These are phyloP conservation scores for Diaporthe citrichinensis DNA, from an alignment of 2,329 filamentous ascomycete genomes.

Conservation along the genomic window DNA sequence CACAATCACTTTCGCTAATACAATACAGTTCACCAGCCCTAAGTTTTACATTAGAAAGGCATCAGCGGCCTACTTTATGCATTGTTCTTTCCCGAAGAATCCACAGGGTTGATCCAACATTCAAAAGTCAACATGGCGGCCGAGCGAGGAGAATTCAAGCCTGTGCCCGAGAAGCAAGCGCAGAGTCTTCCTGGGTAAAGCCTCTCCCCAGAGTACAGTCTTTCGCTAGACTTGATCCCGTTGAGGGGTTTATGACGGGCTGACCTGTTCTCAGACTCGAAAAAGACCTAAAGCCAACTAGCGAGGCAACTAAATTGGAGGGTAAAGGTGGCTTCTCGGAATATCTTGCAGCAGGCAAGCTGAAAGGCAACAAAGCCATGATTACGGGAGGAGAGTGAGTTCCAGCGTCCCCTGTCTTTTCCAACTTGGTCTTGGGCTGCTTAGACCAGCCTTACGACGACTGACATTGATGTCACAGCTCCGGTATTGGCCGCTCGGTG, in stretches of 20 bases:
- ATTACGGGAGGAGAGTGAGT: conserved; percentile 71
- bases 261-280: conserved; percentile 49
- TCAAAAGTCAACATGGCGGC: background rate
- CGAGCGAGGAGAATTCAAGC: conserved; percentile 51
- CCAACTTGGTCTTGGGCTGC: background rate
- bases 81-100: too few relatives aligned
- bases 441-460: background rate
- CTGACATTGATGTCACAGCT: conserved; percentile 50
- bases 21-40: background rate
- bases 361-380: conserved; percentile 64
- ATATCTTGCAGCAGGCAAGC: conserved; percentile 61
- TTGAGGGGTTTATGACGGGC: background rate
- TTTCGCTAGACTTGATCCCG: background rate
- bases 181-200: conserved; percentile 12
- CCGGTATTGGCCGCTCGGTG: conserved; percentile 68
- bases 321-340: conserved; percentile 55
- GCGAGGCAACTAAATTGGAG: conserved; percentile 57
- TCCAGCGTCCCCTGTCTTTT: background rate
- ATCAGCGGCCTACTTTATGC: too few relatives aligned
- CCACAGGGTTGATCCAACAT: background rate
- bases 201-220: fast-evolving
- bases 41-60: too few relatives aligned
- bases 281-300: conserved; percentile 55
- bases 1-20: background rate
- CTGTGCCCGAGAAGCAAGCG: conserved; percentile 44